These are phyloP conservation scores for Beta lomatogona DNA, from an alignment of 179 eudicot genomes.

Conservation along the genomic window DNA sequence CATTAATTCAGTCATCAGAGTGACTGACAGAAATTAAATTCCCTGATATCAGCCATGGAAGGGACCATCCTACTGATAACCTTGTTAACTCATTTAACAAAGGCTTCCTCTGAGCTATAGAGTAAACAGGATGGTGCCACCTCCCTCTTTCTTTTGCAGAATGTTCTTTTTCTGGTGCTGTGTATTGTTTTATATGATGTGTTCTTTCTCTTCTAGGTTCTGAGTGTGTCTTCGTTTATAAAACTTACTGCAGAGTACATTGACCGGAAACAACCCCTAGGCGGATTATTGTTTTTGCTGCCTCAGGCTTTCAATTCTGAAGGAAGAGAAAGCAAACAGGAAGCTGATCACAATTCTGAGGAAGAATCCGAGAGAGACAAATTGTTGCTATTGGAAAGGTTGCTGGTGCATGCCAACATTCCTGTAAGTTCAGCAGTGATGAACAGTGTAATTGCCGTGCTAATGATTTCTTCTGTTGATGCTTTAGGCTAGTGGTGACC, in stretches of 20 bases:
- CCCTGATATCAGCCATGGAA: no score
- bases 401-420: constrained; percentile 72
- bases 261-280: constrained; percentile 62
- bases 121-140: no score
- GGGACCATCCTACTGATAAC: no score
- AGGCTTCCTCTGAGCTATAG: no score
- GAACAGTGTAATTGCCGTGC: background rate
- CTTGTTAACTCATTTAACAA: no score
- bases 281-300: constrained; percentile 83
- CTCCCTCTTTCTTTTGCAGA: no score
- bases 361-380: constrained; percentile 40
- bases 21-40: no score
- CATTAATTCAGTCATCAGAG: no score
- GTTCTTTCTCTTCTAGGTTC: constrained; percentile 7
- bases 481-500: background rate
- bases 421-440: constrained; percentile 61
- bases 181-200: constrained; percentile 1
- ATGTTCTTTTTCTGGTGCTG: background rate
- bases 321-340: constrained; percentile 35
- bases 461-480: background rate
- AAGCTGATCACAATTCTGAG: constrained; percentile 37
- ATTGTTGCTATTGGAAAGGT: constrained; percentile 65
- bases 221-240: background rate
- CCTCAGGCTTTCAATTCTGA: constrained; percentile 63
- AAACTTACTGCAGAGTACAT: constrained; percentile 52